Conservation (phyloP, 176 grass and related monocot genomes). For the Eleusine coracana region DNA sequence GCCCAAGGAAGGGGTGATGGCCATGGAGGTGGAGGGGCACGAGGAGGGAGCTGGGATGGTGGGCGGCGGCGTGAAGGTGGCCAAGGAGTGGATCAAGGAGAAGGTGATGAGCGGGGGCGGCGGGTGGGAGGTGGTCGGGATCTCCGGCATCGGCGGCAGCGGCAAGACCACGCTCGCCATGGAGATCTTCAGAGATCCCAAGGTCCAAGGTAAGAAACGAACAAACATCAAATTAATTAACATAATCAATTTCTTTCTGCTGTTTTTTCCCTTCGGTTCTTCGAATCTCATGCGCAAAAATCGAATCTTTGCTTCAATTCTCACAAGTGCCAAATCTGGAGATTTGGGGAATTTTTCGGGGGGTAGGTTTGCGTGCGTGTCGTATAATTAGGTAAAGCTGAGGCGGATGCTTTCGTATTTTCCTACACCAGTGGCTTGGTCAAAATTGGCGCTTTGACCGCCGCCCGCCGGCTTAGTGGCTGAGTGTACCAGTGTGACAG, state of each 20-base stretch:
- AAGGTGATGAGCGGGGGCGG: slow-evolving; percentile 74
- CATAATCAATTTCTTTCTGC: neutral
- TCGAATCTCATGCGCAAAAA: neutral
- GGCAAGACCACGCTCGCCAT: slow-evolving; percentile 97
- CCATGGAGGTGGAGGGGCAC: slow-evolving; percentile 32
- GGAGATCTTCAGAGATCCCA: slow-evolving; percentile 80
- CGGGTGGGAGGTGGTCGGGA: slow-evolving; percentile 70
- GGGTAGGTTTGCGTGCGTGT: slow-evolving; percentile 35
- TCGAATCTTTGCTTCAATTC: slow-evolving; percentile 30
- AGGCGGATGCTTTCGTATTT: slow-evolving; percentile 38
- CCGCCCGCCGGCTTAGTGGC: slow-evolving; percentile 38
- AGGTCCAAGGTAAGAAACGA: slow-evolving; percentile 73
- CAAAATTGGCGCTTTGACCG: slow-evolving; percentile 66
- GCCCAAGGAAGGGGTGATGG: slow-evolving; percentile 26
- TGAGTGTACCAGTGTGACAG: neutral
- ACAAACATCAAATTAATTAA: neutral
- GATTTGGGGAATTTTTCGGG: slow-evolving; percentile 27
- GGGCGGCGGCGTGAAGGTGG: slow-evolving; percentile 61
- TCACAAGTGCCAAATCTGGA: neutral
- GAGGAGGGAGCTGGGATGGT: slow-evolving; percentile 5
- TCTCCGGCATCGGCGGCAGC: slow-evolving; percentile 94
- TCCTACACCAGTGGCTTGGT: slow-evolving; percentile 37
- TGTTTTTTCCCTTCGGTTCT: neutral
- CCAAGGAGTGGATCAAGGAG: slow-evolving; percentile 82
- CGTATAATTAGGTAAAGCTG: slow-evolving; percentile 39